Conservation (phyloP, 1,139 yeast genomes). For the Yamadazyma dendronema region DNA sequence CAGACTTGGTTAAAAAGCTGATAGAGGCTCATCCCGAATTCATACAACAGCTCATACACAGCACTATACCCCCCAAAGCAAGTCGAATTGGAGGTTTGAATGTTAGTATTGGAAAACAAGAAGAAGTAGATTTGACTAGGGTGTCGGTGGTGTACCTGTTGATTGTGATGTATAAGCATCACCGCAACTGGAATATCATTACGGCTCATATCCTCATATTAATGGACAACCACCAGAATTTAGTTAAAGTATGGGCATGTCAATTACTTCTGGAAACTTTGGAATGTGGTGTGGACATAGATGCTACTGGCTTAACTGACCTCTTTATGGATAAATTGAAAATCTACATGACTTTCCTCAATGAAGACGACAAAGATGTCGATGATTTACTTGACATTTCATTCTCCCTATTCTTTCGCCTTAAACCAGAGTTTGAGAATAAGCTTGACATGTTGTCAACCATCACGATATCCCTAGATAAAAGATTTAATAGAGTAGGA, state of each 20-base stretch:
- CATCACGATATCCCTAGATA: slow-evolving; percentile 13
- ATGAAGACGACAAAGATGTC: slow-evolving; percentile 26
- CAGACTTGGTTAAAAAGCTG: slow-evolving; percentile 1
- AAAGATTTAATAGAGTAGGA: slow-evolving; percentile 13
- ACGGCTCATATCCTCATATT: slow-evolving; percentile 51
- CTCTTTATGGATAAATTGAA: slow-evolving; percentile 42
- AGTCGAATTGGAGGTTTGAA: slow-evolving; percentile 10
- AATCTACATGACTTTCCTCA: slow-evolving; percentile 39
- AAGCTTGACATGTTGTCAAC: slow-evolving; percentile 13
- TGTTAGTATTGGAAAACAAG: slow-evolving; percentile 8
- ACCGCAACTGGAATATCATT: slow-evolving; percentile 41
- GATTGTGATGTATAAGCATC: slow-evolving; percentile 18
- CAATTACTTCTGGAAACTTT: slow-evolving; percentile 26
- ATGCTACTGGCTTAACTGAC: slow-evolving; percentile 39
- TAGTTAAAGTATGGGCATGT: slow-evolving; percentile 44
- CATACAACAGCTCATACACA: slow-evolving; percentile 4
- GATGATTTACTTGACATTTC: slow-evolving; percentile 32
- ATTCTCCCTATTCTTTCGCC: slow-evolving; percentile 5
- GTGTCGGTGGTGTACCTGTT: slow-evolving; percentile 21
- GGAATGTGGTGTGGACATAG: slow-evolving; percentile 18
- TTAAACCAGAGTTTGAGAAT: slow-evolving; percentile 4
- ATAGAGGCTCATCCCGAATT: slow-evolving; percentile 5
- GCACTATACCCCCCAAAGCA: slow-evolving; percentile 9
- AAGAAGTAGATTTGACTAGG: slow-evolving; percentile 5
- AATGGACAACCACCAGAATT: slow-evolving; percentile 49